Evolutionary conservation across 2,329 filamentous ascomycete genomes (phyloP).

Genomic region (Sporothrix pallida): DNA sequence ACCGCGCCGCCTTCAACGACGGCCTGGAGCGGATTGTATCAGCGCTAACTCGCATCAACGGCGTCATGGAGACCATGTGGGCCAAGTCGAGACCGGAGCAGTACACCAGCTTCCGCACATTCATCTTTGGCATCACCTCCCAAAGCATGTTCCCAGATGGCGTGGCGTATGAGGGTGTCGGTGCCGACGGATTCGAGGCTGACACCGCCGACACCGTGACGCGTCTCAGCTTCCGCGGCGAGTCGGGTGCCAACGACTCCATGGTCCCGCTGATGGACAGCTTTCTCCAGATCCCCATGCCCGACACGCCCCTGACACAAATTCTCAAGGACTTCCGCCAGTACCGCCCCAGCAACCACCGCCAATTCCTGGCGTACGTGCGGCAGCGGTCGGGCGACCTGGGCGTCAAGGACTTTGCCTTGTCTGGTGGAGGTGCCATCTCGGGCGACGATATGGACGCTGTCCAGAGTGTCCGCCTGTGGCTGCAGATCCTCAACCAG

Average conservation of each 20-base stretch:
- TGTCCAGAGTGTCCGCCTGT: constrained; percentile 62
- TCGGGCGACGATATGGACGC: constrained; percentile 42
- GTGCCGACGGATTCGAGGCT: constrained; percentile 51
- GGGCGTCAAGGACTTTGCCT: constrained; percentile 64
- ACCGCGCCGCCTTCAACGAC: constrained; percentile 66
- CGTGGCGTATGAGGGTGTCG: constrained; percentile 85
- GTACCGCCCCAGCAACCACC: constrained; percentile 88
- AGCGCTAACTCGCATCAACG: constrained; percentile 73
- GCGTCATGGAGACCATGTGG: constrained; percentile 92
- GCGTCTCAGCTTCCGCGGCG: constrained; percentile 83
- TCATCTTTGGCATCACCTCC: constrained; percentile 94
- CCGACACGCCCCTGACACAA: constrained; percentile 82
- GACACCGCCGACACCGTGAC: neutral
- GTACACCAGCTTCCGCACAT: constrained; percentile 90
- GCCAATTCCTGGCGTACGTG: constrained; percentile 80
- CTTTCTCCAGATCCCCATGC: constrained; percentile 85
- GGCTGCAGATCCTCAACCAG: constrained; percentile 71
- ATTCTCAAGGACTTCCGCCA: constrained; percentile 88
- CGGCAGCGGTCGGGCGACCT: constrained; percentile 55
- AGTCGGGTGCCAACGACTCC: constrained; percentile 91
- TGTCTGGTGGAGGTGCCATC: constrained; percentile 43
- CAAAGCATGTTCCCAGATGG: constrained; percentile 95
- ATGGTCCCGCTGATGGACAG: constrained; percentile 93
- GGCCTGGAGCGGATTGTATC: constrained; percentile 66
- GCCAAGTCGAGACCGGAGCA: constrained; percentile 76